A percentile compares a stretch with the other conserved stretches of the same genome.
These are phyloP conservation scores for Xylaria venustula DNA, from an alignment of 495 filamentous ascomycete species.

Conservation along the genomic window DNA sequence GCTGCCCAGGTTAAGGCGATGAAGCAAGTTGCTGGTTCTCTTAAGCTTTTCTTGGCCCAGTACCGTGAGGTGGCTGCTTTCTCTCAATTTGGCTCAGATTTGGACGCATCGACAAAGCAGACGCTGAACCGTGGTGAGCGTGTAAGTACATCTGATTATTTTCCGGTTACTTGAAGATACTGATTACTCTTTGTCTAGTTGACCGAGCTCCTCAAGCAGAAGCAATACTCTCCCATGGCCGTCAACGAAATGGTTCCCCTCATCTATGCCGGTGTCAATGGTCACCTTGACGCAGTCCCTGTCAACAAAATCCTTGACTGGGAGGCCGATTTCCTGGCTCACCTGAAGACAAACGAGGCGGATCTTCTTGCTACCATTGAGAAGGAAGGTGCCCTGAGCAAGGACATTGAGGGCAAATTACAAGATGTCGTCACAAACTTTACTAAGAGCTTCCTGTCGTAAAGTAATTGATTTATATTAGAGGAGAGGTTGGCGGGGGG, in stretches of 20 bases:
- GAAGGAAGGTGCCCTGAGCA: constrained; percentile 93
- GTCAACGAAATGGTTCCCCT: constrained; percentile 99
- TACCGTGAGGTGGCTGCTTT: constrained; percentile 99
- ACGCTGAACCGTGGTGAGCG: constrained; percentile 98
- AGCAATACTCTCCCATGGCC: constrained; percentile 98
- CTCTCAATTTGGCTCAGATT: constrained; percentile 99
- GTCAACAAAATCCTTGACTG: constrained; percentile 84
- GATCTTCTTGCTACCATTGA: constrained; percentile 85
- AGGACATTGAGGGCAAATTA: constrained; percentile 87
- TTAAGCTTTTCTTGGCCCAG: constrained; percentile 99
- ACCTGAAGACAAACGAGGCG: constrained; percentile 85
- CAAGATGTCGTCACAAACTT: constrained; percentile 76
- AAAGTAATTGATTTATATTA: constrained; percentile 39
- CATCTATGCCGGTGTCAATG: constrained; percentile 99
- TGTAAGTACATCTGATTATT: constrained; percentile 51
- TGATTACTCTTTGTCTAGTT: constrained; percentile 47
- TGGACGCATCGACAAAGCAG: constrained; percentile 98
- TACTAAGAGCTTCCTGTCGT: constrained; percentile 84
- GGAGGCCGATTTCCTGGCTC: constrained; percentile 90
- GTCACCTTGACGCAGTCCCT: constrained; percentile 82
- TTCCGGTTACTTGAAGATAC: constrained; percentile 12
- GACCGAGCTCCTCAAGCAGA: constrained; percentile 99
- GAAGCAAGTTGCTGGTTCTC: constrained; percentile 99
- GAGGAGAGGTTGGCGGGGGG: constrained; percentile 25
- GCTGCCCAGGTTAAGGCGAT: constrained; percentile 99